These are phyloP conservation scores for Eucalyptus melliodora DNA, from an alignment of 345 rosid genomes.

Conservation along the genomic window DNA sequence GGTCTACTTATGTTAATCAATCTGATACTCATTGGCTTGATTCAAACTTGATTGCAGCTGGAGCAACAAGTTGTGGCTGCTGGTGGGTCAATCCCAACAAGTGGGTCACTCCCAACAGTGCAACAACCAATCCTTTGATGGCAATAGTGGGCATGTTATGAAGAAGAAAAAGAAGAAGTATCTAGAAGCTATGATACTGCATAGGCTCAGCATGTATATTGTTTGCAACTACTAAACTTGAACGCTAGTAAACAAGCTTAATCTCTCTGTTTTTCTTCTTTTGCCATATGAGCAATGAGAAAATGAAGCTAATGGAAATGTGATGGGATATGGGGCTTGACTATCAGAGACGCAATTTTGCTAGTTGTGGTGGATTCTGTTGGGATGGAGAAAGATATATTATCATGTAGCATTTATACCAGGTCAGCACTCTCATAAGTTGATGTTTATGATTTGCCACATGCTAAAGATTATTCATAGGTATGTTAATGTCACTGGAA, in stretches of 20 bases:
- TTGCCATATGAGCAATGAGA: background rate
- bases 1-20: background rate
- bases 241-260: background rate
- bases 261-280: background rate
- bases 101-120: slow-evolving; percentile 52
- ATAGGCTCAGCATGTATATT: background rate
- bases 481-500: background rate
- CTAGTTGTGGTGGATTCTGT: background rate
- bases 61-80: slow-evolving; percentile 88
- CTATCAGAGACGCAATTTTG: background rate
- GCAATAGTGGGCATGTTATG: background rate
- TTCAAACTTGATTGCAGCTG: slow-evolving; percentile 27
- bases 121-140: background rate
- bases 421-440: background rate
- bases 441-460: background rate
- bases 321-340: background rate
- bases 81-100: slow-evolving; percentile 60
- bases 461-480: background rate
- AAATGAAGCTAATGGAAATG: background rate
- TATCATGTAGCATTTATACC: background rate
- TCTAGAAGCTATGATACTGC: background rate
- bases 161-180: background rate
- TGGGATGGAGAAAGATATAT: background rate
- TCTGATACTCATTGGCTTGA: background rate
- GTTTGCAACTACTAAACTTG: background rate